phyloP scores from a whole-genome alignment of 768 basidiomycete genomes.

The Favolaschia claudopus region DNA sequence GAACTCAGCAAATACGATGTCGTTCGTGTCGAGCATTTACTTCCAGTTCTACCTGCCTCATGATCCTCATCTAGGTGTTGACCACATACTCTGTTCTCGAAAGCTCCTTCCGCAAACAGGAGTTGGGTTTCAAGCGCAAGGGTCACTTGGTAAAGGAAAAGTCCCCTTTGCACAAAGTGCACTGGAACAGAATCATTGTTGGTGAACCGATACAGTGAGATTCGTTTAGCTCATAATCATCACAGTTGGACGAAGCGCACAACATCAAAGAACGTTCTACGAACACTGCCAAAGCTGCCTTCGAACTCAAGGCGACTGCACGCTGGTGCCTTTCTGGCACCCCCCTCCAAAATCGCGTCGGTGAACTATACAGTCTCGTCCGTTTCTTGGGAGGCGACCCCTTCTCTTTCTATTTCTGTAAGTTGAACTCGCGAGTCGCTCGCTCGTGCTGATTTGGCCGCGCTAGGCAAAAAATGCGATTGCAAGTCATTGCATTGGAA shows the following conservation, averaged over 20 bases:
- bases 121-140: conserved; percentile 90
- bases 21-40: conserved; percentile 48
- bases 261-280: conserved; percentile 96
- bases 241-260: conserved; percentile 92
- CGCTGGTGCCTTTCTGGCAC: conserved; percentile 98
- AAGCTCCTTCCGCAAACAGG: conserved; percentile 89
- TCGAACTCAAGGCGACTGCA: conserved; percentile 81
- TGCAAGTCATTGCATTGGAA: conserved; percentile 98
- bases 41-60: background rate
- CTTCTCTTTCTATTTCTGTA: conserved; percentile 92
- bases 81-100: conserved; percentile 91
- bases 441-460: conserved; percentile 3
- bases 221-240: background rate
- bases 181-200: conserved; percentile 86
- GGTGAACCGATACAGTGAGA: conserved; percentile 37
- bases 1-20: conserved; percentile 89
- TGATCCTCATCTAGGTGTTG: conserved; percentile 58
- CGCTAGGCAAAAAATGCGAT: conserved; percentile 82
- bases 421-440: conserved; percentile 31
- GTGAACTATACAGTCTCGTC: conserved; percentile 95
- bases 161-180: conserved; percentile 82
- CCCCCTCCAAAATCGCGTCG: conserved; percentile 97
- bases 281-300: conserved; percentile 97
- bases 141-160: conserved; percentile 86
- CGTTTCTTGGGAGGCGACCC: conserved; percentile 94